Percentiles rank a stretch among this genome's conserved stretches.
phyloP scores from a whole-genome alignment of 176 grass and related monocot species.

The Zoysia japonica region DNA sequence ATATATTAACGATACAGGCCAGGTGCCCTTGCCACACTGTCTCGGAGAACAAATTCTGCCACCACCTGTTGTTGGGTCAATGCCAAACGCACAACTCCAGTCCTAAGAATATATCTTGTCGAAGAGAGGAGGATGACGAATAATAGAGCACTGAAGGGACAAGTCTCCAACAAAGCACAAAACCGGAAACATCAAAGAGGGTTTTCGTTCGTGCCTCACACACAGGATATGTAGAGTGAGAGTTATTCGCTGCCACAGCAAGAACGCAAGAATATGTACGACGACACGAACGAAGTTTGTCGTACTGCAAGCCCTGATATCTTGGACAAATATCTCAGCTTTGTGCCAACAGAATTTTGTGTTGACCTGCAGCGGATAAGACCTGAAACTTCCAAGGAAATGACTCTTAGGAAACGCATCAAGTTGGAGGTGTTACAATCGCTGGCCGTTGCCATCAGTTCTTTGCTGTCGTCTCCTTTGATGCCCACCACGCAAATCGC shows the following conservation, averaged over 20 bases:
- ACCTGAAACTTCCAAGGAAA: not conserved
- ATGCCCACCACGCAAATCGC: slow-evolving; percentile 8
- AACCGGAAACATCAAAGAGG: not conserved
- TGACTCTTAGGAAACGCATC: not conserved
- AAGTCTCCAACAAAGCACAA: slow-evolving; percentile 25
- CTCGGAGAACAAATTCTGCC: slow-evolving; percentile 32
- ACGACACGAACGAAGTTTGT: not conserved
- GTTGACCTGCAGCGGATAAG: not conserved
- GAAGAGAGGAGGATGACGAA: not conserved
- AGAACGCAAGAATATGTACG: not conserved
- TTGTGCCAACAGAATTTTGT: not conserved
- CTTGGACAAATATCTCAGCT: not conserved
- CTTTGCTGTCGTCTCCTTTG: slow-evolving; percentile 13
- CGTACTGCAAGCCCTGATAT: too few relatives aligned
- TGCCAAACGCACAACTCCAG: not conserved
- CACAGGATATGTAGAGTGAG: not conserved
- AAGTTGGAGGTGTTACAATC: not conserved
- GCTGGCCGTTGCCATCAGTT: slow-evolving; percentile 12
- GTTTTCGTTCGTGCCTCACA: too few relatives aligned
- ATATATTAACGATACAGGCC: not conserved
- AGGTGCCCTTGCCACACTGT: slow-evolving; percentile 21
- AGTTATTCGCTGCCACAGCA: slow-evolving; percentile 13
- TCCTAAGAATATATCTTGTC: slow-evolving; percentile 17
- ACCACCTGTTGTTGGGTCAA: slow-evolving; percentile 12
- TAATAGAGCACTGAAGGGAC: not conserved